phyloP scores from a whole-genome alignment of 495 filamentous ascomycete species.

The Darksidea phi region DNA sequence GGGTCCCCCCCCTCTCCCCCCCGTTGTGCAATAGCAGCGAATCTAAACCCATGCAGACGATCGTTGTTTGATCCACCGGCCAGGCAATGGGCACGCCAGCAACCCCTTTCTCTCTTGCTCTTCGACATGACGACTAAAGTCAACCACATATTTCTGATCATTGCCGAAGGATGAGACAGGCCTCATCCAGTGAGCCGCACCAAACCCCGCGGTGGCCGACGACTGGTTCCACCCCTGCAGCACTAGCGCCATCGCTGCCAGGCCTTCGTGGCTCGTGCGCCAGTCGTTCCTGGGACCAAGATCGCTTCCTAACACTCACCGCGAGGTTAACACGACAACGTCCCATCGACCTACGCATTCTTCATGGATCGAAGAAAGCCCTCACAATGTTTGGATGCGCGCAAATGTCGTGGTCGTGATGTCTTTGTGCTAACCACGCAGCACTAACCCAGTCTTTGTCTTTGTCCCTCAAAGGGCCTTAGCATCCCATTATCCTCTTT shows the following conservation, averaged over 20 bases:
- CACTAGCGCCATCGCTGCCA: background rate
- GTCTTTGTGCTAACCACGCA: too few relatives aligned
- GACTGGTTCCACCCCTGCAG: background rate
- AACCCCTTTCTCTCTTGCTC: background rate
- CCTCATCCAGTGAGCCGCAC: background rate
- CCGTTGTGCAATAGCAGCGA: slow-evolving; percentile 4
- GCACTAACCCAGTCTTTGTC: too few relatives aligned
- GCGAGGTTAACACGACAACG: background rate
- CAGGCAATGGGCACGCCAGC: background rate
- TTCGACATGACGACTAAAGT: background rate
- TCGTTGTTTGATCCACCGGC: background rate
- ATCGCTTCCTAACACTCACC: background rate
- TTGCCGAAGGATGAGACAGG: background rate
- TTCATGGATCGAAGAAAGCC: too few relatives aligned
- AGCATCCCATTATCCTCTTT: too few relatives aligned
- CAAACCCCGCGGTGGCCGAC: background rate
- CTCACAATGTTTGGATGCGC: too few relatives aligned
- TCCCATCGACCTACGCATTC: background rate
- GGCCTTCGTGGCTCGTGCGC: background rate
- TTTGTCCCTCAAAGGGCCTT: too few relatives aligned
- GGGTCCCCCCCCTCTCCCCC: background rate
- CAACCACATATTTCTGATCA: background rate
- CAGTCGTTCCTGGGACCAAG: background rate
- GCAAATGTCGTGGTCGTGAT: too few relatives aligned
- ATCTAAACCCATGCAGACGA: slow-evolving; percentile 2